Evolutionary conservation across 768 basidiomycete genomes (phyloP), one percentile per base, ranked within the genome.

Genomic region (Macrocybe gigantea): DNA sequence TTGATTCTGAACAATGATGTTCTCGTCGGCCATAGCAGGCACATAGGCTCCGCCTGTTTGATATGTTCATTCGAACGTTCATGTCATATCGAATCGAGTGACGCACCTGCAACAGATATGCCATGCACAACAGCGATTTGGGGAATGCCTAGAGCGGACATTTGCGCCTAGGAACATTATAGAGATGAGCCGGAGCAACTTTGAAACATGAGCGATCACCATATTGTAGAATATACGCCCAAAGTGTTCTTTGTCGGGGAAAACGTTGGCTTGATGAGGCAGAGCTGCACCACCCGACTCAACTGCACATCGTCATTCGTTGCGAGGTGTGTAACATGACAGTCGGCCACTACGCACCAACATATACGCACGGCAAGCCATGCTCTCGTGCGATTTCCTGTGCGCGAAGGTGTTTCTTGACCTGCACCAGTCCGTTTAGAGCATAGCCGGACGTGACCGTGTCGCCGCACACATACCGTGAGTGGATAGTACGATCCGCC

Each of bases 161-260:
- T 88, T 73, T 92, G 91, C 5, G 89, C 88, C 88, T 90, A 56
- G 12, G 38, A 12, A 41, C 44, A 35, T n/a, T 33, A 3, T 34
- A 41, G 33, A 55, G 22, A 50, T 57, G 36, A 8, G 51, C n/a
- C 32, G 45, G 34, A 49, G 7, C 6, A 32, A 44, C n/a, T 29
- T 44, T 11, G 15, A 39, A 13, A 41, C 45, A 37, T 33, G 36
- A 41, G 8, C 9, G 37, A 72, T 41, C 48, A 86, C 93, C 92
- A 95, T 95, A 58, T 97, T 96, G 64, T 93, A 96, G 68, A 97
- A 97, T 60, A 96, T 95, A 5, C 93, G 79, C 4, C 93, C 93
- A 56, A 97, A 97, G 61, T 97, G 92, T 53, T 95, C 87, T 63
- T 83, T 89, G 71, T 96, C 93, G 5, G 93, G 93, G 64, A 95